These are phyloP conservation scores for Odontarrhena argentea DNA, from an alignment of 345 rosid species.

Conservation along the genomic window DNA sequence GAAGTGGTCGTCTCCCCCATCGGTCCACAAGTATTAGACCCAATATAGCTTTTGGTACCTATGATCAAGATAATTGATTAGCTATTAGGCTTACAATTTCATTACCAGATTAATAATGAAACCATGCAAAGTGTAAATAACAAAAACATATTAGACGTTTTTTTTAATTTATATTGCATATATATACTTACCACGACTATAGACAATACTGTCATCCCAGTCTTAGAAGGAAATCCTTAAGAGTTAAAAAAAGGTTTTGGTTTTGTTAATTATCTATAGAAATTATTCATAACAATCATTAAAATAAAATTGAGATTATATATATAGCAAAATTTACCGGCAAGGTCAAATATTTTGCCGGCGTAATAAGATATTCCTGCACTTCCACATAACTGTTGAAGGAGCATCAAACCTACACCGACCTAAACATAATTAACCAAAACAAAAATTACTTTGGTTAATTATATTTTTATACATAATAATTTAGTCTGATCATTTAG, in stretches of 20 bases:
- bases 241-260: background rate
- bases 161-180: background rate
- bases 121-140: background rate
- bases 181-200: slow-evolving; percentile 35
- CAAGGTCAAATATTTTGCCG: slow-evolving; percentile 49
- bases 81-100: background rate
- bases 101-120: background rate
- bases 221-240: slow-evolving; percentile 40
- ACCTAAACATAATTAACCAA: slow-evolving; percentile 41
- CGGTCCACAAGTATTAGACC: slow-evolving; percentile 32
- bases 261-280: background rate
- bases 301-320: background rate
- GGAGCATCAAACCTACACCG: slow-evolving; percentile 63
- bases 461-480: background rate
- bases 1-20: slow-evolving; percentile 43
- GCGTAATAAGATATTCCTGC: slow-evolving; percentile 51
- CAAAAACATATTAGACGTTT: background rate
- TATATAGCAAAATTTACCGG: slow-evolving; percentile 42
- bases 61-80: background rate
- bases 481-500: too few species aligned
- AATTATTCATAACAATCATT: background rate
- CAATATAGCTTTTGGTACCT: slow-evolving; percentile 40
- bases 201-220: slow-evolving; percentile 39
- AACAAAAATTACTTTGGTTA: background rate
- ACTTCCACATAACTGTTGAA: slow-evolving; percentile 63